Percentiles rank a stretch among this genome's conserved stretches.
These are phyloP conservation scores for Elaeis oleifera DNA, from an alignment of 202 grass and related monocot species.

Conservation along the genomic window DNA sequence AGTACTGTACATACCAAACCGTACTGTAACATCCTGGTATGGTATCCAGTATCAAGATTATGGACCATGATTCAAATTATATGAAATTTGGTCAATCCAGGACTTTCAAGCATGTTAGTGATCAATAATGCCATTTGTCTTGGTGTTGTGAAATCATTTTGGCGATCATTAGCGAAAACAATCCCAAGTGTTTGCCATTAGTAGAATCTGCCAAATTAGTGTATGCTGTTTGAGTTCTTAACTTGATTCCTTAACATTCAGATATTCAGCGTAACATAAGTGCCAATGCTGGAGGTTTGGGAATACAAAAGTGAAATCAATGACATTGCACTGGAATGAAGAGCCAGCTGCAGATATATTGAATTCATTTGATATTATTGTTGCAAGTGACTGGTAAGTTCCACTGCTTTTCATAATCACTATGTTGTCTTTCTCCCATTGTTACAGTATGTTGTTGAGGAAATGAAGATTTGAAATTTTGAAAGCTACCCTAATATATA, in stretches of 20 bases:
- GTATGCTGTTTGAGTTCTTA: conserved; percentile 15
- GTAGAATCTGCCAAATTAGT: too few relatives aligned
- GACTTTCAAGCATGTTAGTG: too few relatives aligned
- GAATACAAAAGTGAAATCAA: conserved; percentile 59
- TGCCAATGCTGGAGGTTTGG: conserved; percentile 56
- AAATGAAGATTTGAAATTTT: too few relatives aligned
- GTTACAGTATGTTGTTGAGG: background rate
- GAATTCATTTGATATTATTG: conserved; percentile 75
- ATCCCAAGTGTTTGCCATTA: background rate
- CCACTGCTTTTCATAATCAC: background rate
- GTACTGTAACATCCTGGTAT: too few relatives aligned
- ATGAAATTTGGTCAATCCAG: too few relatives aligned
- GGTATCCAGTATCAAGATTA: too few relatives aligned
- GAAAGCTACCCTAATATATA: too few relatives aligned
- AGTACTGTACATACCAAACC: too few relatives aligned
- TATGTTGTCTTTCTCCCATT: conserved; percentile 3
- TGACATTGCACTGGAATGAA: conserved; percentile 73
- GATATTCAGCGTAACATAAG: conserved; percentile 79
- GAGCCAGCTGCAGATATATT: conserved; percentile 40
- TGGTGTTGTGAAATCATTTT: too few relatives aligned
- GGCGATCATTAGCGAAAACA: too few relatives aligned
- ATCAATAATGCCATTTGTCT: too few relatives aligned
- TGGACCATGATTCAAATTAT: too few relatives aligned
- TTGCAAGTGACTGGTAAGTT: conserved; percentile 96
- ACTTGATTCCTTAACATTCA: conserved; percentile 45